Evolutionary conservation across 768 basidiomycete genomes (phyloP).

Genomic region (Guyanaporus albipodus): DNA sequence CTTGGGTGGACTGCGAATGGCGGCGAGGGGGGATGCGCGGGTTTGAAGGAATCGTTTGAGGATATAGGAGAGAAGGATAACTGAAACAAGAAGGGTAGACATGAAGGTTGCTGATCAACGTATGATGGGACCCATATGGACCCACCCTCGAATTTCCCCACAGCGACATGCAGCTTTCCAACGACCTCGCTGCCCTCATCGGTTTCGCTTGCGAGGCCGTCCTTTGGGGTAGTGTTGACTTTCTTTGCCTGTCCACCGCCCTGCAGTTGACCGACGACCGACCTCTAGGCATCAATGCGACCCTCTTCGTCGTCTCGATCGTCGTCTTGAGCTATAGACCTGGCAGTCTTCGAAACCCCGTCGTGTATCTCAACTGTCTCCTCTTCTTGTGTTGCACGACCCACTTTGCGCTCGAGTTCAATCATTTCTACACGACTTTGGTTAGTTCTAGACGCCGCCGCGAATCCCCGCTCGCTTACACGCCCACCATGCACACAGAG

Average conservation of each 20-base stretch:
- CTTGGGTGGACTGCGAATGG: constrained; percentile 29
- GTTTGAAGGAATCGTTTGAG: constrained; percentile 10
- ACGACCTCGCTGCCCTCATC: constrained; percentile 33
- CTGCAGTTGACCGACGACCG: not conserved
- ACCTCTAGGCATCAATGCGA: constrained; percentile 15
- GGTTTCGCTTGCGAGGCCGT: constrained; percentile 37
- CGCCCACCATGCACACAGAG: no score
- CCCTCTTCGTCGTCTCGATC: constrained; percentile 30
- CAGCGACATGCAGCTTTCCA: constrained; percentile 22
- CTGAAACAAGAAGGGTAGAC: not conserved
- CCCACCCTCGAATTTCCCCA: not conserved
- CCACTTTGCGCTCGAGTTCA: constrained; percentile 35
- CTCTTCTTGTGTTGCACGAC: constrained; percentile 33
- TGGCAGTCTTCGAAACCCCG: constrained; percentile 18
- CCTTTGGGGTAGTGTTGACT: constrained; percentile 31
- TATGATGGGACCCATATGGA: no score
- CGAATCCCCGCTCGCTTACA: no score
- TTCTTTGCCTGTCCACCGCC: no score
- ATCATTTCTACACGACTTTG: constrained; percentile 31
- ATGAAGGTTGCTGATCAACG: not conserved
- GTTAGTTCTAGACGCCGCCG: constrained; percentile 18
- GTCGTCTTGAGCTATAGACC: constrained; percentile 19
- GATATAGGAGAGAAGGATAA: constrained; percentile 11
- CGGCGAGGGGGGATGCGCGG: constrained; percentile 15
- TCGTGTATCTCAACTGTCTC: constrained; percentile 27